Base-by-base conservation (phyloP, 148 eudicot genomes). In the Spergularia bocconei region DNA sequence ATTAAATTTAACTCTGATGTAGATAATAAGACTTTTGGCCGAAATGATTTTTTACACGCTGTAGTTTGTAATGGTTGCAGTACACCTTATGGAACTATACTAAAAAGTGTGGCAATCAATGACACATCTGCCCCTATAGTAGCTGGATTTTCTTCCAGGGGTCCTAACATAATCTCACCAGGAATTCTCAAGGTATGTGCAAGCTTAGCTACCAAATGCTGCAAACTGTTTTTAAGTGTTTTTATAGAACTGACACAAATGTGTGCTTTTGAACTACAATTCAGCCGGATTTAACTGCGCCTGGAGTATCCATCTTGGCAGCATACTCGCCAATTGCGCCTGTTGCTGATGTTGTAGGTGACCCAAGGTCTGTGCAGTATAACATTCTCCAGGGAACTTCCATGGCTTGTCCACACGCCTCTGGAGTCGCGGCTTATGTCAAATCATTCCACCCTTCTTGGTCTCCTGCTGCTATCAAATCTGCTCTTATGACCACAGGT, bases 401-500 rank as follows among this genome's bases (percentile, higher is more conserved):
- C 25, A 85, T 85, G 87, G 70, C 87, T 11, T 82, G 85, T 51
- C 87, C 87, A 16, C 87, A 85, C 60, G 87, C 78, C 10, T 38
- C 81, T 17, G 85, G 81, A 7, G 73, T 60, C 0, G 85, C 82
- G 20, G 84, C 87, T 51, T 82, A 79, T 60, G 73, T 79, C 7
- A 82, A 82, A 25, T 79, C 87, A 23, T 84, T 81, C 63, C 84
- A 72, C 48, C 80, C 84, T 14, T 51, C 70, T 38, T 84, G 86
- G 87, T 84, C 87, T n/a, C 78, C 75, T 33, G 75, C 83, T 56
- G 78, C 85, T 4, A 82, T 85, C 21, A 79, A 74, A 73, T 84
- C 83, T 23, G 87, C 87, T 65, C 82, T 84, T 58, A 84, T 84
- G 81, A 84, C 87, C 14, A 81, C 85, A 13, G 84, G 84, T 68